A percentile compares a stretch with the other conserved stretches of the same genome.
phyloP scores from a whole-genome alignment of 2,329 filamentous ascomycete genomes.

The Aspergillus ibericus region DNA sequence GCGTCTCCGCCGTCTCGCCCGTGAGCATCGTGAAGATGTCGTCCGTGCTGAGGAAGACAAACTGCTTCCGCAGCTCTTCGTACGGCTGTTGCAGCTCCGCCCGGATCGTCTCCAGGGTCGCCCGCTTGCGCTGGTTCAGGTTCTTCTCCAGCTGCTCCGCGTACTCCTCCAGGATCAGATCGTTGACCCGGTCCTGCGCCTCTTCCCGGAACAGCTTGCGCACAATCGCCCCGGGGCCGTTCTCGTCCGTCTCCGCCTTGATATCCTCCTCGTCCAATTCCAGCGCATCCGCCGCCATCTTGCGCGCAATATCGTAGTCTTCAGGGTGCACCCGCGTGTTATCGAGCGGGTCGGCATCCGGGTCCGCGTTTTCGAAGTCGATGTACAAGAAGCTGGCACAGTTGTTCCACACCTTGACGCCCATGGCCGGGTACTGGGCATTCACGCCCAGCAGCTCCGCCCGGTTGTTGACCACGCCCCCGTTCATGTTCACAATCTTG shows the following conservation, averaged over 20 bases:
- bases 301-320: constrained; percentile 95
- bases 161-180: constrained; percentile 94
- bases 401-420: constrained; percentile 91
- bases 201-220: constrained; percentile 94
- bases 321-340: constrained; percentile 97
- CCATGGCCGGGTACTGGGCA: constrained; percentile 78
- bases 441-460: constrained; percentile 87
- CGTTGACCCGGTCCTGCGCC: constrained; percentile 91
- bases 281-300: constrained; percentile 96
- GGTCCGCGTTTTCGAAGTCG: constrained; percentile 78
- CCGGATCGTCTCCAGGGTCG: constrained; percentile 92
- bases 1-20: constrained; percentile 80
- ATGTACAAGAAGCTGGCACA: constrained; percentile 95
- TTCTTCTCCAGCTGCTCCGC: constrained; percentile 92
- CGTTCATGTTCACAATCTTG: constrained; percentile 90
- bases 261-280: constrained; percentile 98
- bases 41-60: constrained; percentile 66
- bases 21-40: constrained; percentile 97
- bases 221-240: constrained; percentile 85
- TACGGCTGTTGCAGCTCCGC: constrained; percentile 90
- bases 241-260: constrained; percentile 88
- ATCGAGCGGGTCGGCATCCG: constrained; percentile 86
- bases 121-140: constrained; percentile 90
- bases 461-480: constrained; percentile 78
- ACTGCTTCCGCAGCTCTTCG: constrained; percentile 85